Evolutionary conservation across 2,329 filamentous ascomycete genomes (phyloP).

Genomic region (Diaporthe sp.): DNA sequence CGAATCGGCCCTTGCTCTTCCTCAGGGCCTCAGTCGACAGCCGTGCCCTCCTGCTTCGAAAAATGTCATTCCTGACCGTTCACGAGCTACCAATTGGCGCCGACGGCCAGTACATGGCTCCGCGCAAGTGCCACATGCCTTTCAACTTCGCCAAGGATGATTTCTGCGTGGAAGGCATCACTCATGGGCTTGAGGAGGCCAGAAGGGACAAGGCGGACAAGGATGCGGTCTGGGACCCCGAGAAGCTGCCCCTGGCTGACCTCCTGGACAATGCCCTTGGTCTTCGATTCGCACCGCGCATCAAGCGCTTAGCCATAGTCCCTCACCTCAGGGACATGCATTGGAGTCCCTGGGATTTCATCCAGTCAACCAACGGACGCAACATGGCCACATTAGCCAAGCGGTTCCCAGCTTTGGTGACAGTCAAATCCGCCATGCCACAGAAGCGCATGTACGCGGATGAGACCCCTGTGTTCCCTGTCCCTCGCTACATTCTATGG

Average conservation of each 20-base stretch:
- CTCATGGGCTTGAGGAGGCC: background rate
- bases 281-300: background rate
- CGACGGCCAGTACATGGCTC: rapidly evolving
- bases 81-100: background rate
- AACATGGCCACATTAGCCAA: background rate
- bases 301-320: slow-evolving; percentile 1
- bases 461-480: rapidly evolving
- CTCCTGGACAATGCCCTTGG: background rate
- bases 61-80: background rate
- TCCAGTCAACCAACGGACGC: background rate
- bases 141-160: background rate
- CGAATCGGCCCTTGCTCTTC: background rate
- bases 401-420: background rate
- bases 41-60: background rate
- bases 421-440: background rate
- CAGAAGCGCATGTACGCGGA: too few species aligned
- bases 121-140: background rate
- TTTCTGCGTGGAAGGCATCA: slow-evolving; percentile 3
- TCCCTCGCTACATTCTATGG: background rate
- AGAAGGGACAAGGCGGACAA: background rate
- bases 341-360: background rate
- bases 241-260: background rate
- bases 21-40: background rate
- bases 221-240: background rate
- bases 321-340: too few species aligned